Evolutionary conservation across 1,284 basidiomycete species (phyloP).

Genomic region (Chalciporus sp.): DNA sequence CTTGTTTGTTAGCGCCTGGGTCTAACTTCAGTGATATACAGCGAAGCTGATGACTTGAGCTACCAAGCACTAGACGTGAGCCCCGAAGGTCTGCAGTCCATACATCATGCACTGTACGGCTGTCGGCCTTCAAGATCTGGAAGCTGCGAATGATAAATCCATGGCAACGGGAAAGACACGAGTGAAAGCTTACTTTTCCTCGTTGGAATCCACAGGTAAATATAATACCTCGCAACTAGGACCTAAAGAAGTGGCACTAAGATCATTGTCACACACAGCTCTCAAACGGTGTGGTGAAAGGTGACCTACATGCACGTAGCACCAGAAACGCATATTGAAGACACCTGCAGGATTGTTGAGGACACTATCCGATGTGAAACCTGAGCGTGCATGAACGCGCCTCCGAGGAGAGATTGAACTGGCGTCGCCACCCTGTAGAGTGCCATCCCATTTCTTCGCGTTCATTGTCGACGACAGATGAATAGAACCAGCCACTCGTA

Average conservation of each 20-base stretch:
- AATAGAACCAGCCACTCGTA: conserved; percentile 52
- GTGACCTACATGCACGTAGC: conserved; percentile 50
- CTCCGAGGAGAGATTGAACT: conserved; percentile 43
- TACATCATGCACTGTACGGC: conserved; percentile 50
- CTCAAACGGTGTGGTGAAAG: conserved; percentile 32
- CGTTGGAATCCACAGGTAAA: conserved; percentile 21
- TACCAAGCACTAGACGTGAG: conserved; percentile 57
- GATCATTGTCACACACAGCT: conserved; percentile 6
- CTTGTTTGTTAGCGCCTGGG: conserved; percentile 53
- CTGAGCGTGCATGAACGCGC: conserved; percentile 14
- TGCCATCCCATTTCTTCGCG: conserved; percentile 6
- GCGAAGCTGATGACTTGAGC: neutral
- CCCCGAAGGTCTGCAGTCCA: conserved; percentile 55
- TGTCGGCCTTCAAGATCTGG: conserved; percentile 19
- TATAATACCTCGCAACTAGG: conserved; percentile 32
- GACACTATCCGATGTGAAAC: neutral
- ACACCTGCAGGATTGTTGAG: conserved; percentile 40
- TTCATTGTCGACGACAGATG: conserved; percentile 30
- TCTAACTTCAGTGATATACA: conserved; percentile 6
- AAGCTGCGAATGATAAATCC: conserved; percentile 34
- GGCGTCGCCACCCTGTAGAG: conserved; percentile 38
- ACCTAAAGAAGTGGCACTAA: conserved; percentile 36
- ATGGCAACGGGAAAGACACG: neutral
- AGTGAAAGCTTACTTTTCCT: conserved; percentile 14
- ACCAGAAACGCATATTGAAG: conserved; percentile 53